A percentile compares a stretch with the other conserved stretches of the same genome.
Evolutionary conservation across 106 monocot species (phyloP).

Genomic region (Acorus gramineus): DNA sequence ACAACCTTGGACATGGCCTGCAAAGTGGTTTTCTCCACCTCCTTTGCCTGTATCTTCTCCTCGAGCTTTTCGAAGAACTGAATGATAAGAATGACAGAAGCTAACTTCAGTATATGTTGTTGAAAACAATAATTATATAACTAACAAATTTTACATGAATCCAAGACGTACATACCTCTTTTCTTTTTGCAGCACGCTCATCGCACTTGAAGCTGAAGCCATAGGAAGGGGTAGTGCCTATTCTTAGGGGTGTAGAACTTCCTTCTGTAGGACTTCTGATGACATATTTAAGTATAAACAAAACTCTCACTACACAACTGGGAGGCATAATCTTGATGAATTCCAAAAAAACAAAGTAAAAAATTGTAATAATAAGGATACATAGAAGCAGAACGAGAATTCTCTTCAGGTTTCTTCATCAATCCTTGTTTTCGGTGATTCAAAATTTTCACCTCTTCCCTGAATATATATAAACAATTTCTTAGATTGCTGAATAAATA

Average conservation of each 20-base stretch:
- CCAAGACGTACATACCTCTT: neutral
- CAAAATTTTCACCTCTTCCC: too few species aligned
- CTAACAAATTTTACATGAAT: neutral
- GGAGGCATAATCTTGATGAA: too few species aligned
- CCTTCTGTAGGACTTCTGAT: neutral
- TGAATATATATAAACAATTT: too few species aligned
- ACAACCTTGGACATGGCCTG: neutral
- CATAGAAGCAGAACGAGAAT: too few species aligned
- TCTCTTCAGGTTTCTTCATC: too few species aligned
- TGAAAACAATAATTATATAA: neutral
- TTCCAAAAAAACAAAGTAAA: too few species aligned
- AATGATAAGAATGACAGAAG: neutral
- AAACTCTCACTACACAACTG: neutral
- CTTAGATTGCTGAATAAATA: too few species aligned
- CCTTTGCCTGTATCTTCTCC: constrained; percentile 3
- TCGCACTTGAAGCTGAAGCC: neutral
- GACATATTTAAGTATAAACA: neutral
- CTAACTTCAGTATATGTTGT: neutral
- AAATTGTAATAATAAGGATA: too few species aligned
- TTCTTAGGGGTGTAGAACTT: neutral
- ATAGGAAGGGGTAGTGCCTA: neutral
- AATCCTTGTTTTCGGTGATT: too few species aligned
- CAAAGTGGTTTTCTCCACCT: neutral
- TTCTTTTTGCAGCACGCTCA: constrained; percentile 1
- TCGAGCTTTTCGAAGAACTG: neutral